Conservation (phyloP, 2,329 filamentous ascomycete genomes). For the Rutstroemia sp. region DNA sequence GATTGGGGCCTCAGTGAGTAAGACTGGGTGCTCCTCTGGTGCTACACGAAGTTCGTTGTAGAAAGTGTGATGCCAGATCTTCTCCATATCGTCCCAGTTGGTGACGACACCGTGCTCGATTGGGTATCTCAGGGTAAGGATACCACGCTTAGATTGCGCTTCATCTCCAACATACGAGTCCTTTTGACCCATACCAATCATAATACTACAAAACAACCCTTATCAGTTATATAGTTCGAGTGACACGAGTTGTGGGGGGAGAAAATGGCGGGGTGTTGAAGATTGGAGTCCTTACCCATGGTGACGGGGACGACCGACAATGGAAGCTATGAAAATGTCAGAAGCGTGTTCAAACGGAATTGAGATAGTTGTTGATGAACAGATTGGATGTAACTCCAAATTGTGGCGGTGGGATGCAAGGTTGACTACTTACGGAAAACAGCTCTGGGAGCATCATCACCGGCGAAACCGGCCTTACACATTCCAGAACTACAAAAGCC, state of each 20-base stretch:
- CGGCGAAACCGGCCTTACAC: conserved; percentile 99
- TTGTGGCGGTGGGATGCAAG: conserved; percentile 18
- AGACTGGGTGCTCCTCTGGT: conserved; percentile 98
- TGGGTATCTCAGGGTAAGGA: conserved; percentile 97
- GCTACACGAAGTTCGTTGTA: conserved; percentile 99
- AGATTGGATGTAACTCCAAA: background rate
- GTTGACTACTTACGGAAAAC: conserved; percentile 88
- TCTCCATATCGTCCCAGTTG: conserved; percentile 99
- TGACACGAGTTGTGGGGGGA: conserved; percentile 11
- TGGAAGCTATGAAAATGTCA: conserved; percentile 63
- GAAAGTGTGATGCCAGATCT: conserved; percentile 99
- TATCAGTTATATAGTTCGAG: conserved; percentile 23
- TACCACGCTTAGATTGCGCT: conserved; percentile 99
- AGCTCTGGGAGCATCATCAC: conserved; percentile 99
- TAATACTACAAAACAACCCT: conserved; percentile 62
- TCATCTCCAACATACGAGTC: conserved; percentile 99
- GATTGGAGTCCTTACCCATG: conserved; percentile 71
- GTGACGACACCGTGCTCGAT: conserved; percentile 99
- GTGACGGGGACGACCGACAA: conserved; percentile 98
- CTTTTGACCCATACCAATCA: conserved; percentile 99
- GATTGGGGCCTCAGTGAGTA: conserved; percentile 98
- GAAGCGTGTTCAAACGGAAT: conserved; percentile 3
- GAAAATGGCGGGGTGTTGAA: conserved; percentile 17
- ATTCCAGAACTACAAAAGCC: conserved; percentile 79
- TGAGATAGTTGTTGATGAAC: background rate